A percentile compares a stretch with the other conserved stretches of the same genome.
These are phyloP conservation scores for Francoa sonchifolia DNA, from an alignment of 441 rosid species.

Conservation along the genomic window DNA sequence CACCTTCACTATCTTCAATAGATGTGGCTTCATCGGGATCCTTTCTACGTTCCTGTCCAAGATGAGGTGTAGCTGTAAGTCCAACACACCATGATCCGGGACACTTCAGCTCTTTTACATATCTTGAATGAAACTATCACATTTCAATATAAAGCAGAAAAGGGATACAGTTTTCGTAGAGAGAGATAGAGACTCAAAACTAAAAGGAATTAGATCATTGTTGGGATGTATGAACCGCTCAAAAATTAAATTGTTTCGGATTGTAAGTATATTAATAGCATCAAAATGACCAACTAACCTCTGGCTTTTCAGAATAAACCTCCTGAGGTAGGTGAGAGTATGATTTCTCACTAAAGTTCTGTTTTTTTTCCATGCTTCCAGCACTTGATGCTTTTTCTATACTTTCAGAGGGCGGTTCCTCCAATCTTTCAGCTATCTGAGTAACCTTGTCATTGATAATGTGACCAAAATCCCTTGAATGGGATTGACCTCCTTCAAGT, in stretches of 20 bases:
- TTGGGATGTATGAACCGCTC: neutral
- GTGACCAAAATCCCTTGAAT: constrained; percentile 5
- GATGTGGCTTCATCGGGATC: neutral
- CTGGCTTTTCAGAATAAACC: constrained; percentile 12
- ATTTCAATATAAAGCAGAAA: neutral
- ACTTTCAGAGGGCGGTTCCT: constrained; percentile 9
- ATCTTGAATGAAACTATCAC: neutral
- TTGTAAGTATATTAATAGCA: neutral
- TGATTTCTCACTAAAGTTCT: constrained; percentile 2
- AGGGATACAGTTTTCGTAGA: neutral
- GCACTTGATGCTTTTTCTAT: constrained; percentile 8
- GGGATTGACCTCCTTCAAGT: constrained; percentile 15
- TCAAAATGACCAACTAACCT: constrained; percentile 25
- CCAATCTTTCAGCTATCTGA: neutral
- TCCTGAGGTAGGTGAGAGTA: constrained; percentile 11
- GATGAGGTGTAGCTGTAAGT: neutral
- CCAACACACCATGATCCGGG: neutral
- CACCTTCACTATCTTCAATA: constrained; percentile 4
- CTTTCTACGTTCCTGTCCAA: constrained; percentile 17
- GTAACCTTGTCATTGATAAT: constrained; percentile 7
- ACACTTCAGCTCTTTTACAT: neutral
- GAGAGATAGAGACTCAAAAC: neutral
- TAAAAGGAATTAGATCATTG: neutral
- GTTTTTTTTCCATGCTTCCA: no score
- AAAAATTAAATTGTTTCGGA: neutral